Conservation (phyloP, 108 stramenopile genomes). For the Nitzschia inconspicua region DNA sequence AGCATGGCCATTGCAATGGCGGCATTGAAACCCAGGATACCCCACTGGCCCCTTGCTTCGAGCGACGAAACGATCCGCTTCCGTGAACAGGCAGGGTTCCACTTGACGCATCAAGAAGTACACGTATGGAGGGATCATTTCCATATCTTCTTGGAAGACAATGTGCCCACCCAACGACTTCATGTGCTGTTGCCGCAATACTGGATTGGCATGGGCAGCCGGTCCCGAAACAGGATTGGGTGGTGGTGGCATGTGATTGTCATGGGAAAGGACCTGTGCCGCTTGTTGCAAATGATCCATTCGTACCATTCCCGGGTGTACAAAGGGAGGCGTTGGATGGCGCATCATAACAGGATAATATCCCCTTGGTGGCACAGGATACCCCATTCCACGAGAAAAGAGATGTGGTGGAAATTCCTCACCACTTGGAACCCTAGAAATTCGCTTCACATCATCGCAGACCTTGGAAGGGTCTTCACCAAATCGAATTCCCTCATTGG, state of each 20-base stretch:
- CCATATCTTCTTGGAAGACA: slow-evolving; percentile 40
- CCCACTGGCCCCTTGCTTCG: slow-evolving; percentile 60
- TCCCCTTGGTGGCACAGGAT: no score
- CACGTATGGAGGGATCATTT: slow-evolving; percentile 53
- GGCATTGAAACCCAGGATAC: slow-evolving; percentile 67
- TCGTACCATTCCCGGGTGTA: no score
- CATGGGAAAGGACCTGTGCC: no score
- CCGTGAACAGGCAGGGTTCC: slow-evolving; percentile 53
- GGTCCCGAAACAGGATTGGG: no score
- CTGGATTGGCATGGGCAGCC: no score
- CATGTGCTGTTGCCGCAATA: no score
- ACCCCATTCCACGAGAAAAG: no score
- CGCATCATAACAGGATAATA: no score
- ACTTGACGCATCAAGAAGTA: slow-evolving; percentile 65
- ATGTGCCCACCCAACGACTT: slow-evolving; percentile 30
- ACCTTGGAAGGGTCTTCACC: slow-evolving; percentile 18
- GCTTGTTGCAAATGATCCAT: no score
- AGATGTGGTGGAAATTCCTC: no score
- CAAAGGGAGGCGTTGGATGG: no score
- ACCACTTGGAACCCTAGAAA: not conserved
- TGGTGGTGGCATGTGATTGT: no score
- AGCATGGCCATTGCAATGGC: slow-evolving; percentile 66
- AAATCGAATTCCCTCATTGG: slow-evolving; percentile 51
- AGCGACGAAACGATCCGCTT: slow-evolving; percentile 68
- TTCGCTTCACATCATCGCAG: slow-evolving; percentile 5